Percentiles rank a stretch among this genome's conserved stretches.
phyloP scores from a whole-genome alignment of 306 rosid genomes.

The Cicer chorassanicum region DNA sequence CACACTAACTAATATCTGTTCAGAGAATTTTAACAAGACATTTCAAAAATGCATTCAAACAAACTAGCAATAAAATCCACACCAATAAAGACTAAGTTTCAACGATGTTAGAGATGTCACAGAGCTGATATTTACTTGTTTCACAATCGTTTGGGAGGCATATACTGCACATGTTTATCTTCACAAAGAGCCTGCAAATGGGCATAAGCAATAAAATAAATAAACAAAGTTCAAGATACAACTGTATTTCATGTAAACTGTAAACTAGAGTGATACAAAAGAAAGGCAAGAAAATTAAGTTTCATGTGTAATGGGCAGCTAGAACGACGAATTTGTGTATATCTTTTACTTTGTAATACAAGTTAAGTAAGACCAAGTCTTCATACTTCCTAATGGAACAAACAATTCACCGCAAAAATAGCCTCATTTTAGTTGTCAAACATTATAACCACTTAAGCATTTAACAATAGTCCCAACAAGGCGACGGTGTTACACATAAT shows the following conservation, averaged over 20 bases:
- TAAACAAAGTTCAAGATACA: slow-evolving; percentile 8
- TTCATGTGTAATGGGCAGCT: not conserved
- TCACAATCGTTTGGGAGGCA: slow-evolving; percentile 73
- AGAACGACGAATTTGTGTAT: not conserved
- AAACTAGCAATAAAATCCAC: slow-evolving; percentile 33
- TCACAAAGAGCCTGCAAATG: slow-evolving; percentile 72
- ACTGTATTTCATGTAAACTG: slow-evolving; percentile 16
- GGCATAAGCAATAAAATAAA: not conserved
- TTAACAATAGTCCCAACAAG: not conserved
- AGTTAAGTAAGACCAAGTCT: not conserved
- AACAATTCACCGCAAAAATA: not conserved
- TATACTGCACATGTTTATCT: slow-evolving; percentile 77
- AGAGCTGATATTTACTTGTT: slow-evolving; percentile 15
- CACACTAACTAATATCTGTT: not conserved
- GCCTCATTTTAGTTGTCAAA: slow-evolving; percentile 1
- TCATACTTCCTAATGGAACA: not conserved
- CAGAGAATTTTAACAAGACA: slow-evolving; percentile 4
- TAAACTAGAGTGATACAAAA: not conserved
- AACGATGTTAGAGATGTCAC: not conserved
- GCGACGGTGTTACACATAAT: not conserved
- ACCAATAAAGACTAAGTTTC: slow-evolving; percentile 5
- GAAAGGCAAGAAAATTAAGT: not conserved
- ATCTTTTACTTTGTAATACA: not conserved
- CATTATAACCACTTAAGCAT: slow-evolving; percentile 1
- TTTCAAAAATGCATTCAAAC: slow-evolving; percentile 16